Conservation (phyloP, 306 rosid species). For the Medicago truncatula region MtrunA17r5.0-ANR NC_053043.1:43650501-43651000, state of each 20-base stretch:
- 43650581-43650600: conserved; percentile 80
- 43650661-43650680: conserved; percentile 41
- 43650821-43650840: not conserved
- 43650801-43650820: conserved; percentile 17
- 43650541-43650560: conserved; percentile 70
- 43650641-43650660: conserved; percentile 47
- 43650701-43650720: conserved; percentile 62
- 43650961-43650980: conserved; percentile 63
- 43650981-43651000: conserved; percentile 3
- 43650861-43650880: not conserved
- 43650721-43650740: conserved; percentile 90
- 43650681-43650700: conserved; percentile 42
- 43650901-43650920: conserved; percentile 58
- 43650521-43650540: conserved; percentile 67
- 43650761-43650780: conserved; percentile 64
- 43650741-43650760: conserved; percentile 91
- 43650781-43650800: conserved; percentile 64
- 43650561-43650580: conserved; percentile 73
- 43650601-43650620: conserved; percentile 82
- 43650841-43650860: not conserved
- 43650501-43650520: conserved; percentile 65
- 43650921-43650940: conserved; percentile 63
- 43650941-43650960: conserved; percentile 54
- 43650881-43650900: not conserved
- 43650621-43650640: conserved; percentile 84